Evolutionary conservation across 441 rosid genomes (phyloP), one percentile per base, ranked within the genome.

Genomic region (Theobroma grandiflorum): DNA sequence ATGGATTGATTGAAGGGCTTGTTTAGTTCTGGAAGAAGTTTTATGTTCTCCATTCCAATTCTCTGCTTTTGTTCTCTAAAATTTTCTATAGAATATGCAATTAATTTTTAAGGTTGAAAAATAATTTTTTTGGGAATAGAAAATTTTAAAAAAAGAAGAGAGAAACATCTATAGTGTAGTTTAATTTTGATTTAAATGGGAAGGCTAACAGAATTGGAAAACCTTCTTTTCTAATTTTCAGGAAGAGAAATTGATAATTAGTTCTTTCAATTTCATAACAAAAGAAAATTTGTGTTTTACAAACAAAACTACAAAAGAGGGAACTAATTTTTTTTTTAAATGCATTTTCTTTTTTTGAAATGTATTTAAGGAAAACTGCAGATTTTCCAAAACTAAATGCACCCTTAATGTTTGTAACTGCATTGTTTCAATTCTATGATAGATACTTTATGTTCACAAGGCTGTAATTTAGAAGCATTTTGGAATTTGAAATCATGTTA

Each of bases 261-360:
- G 10, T 55, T 73, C 65, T 55, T 73, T 73, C 50, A 55, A 42
- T 38, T 73, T 38, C 37, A 40, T 55, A 73, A 73, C 12, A 11
- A 43, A 35, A 53, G 61, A 31, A 71, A 69, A 37, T 14, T 69
- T 22, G n/a, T 26, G 38, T 69, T 49, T 69, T 12, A 37, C 57
- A 68, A 45, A 22, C 42, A 20, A 18, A n/a, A 67, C 42, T 6
- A 40, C 12, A 18, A 8, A 20, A 8, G 3, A 20, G 5, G 16
- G 18, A 63, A 63, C 42, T 63, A 63, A 63, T 63, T n/a, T 2
- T 43, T 43, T 31, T 47, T 4, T 26, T 26, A 57, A 35, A 38
- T 7, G 22, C 77, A 50, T 68, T 68, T 68, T 43, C 49, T 67
- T 43, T 20, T 7, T 15, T 43, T 71, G 49, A 45, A 45, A 45